Evolutionary conservation across 495 filamentous ascomycete species (phyloP).

Genomic region (Aspergillus indologenus): DNA sequence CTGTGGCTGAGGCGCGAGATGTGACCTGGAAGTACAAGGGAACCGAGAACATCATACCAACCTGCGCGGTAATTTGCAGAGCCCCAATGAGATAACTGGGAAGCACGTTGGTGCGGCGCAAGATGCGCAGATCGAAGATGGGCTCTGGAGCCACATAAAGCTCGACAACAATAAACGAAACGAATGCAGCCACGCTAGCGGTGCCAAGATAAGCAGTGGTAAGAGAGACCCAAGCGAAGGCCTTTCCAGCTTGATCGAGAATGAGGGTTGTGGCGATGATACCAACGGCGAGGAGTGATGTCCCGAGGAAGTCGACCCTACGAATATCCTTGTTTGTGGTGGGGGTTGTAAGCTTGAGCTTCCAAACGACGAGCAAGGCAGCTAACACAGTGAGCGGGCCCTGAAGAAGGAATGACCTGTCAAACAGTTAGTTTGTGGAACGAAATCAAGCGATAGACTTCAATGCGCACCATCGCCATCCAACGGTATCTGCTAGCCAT

Average conservation of each 20-base stretch:
- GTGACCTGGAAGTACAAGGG: conserved; percentile 73
- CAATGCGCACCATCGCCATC: conserved; percentile 58
- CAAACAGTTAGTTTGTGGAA: background rate
- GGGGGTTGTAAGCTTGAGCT: conserved; percentile 38
- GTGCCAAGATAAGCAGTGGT: conserved; percentile 20
- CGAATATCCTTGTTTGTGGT: conserved; percentile 20
- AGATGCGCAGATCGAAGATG: conserved; percentile 58
- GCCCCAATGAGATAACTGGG: conserved; percentile 51
- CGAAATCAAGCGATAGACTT: no score
- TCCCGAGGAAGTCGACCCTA: conserved; percentile 60
- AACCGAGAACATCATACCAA: conserved; percentile 49
- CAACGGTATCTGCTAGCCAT: conserved; percentile 60
- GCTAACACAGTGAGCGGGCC: conserved; percentile 52
- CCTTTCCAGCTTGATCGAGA: conserved; percentile 57
- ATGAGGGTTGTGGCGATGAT: conserved; percentile 51
- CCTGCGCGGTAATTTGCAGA: conserved; percentile 56
- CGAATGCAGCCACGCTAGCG: conserved; percentile 31
- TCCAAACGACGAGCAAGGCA: conserved; percentile 44
- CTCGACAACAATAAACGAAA: conserved; percentile 51
- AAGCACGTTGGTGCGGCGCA: conserved; percentile 53
- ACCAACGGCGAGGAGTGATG: conserved; percentile 44
- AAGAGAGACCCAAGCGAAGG: conserved; percentile 55
- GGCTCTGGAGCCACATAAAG: conserved; percentile 53
- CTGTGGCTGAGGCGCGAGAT: conserved; percentile 48
- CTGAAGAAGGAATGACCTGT: conserved; percentile 61